Evolutionary conservation across 2,329 filamentous ascomycete species (phyloP).

Genomic region (Coniochaeta sp.): DNA sequence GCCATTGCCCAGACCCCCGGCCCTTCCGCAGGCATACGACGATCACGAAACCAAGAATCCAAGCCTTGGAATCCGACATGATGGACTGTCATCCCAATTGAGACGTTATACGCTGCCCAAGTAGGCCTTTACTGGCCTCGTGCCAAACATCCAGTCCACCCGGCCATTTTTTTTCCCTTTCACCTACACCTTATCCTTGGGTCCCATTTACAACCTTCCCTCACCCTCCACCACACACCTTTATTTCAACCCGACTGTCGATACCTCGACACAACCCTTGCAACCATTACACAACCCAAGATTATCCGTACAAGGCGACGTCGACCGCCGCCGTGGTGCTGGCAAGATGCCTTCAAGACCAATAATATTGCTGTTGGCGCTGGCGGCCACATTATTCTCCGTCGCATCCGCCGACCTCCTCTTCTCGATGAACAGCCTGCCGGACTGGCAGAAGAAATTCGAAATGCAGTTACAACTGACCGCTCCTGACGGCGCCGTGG

Average conservation of each 20-base stretch:
- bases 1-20: conserved; percentile 5
- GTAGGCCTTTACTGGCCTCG: too few relatives aligned
- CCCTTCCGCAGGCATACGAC: conserved; percentile 18
- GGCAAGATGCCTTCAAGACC: conserved; percentile 2
- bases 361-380: conserved; percentile 23
- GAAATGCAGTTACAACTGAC: conserved; percentile 33
- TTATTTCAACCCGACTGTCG: conserved; percentile 6
- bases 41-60: conserved; percentile 20
- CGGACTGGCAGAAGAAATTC: conserved; percentile 29
- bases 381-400: conserved; percentile 23
- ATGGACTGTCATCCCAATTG: conserved; percentile 16
- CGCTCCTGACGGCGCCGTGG: conserved; percentile 13
- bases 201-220: conserved; percentile 6
- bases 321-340: conserved; percentile 25
- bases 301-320: conserved; percentile 22
- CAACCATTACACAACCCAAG: conserved; percentile 1
- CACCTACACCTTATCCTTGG: conserved; percentile 6
- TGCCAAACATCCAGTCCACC: conserved; percentile 12
- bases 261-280: neutral
- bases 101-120: conserved; percentile 17
- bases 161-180: conserved; percentile 9
- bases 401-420: conserved; percentile 26
- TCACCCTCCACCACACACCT: conserved; percentile 7
- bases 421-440: conserved; percentile 22
- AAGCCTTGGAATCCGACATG: conserved; percentile 12